Base-by-base conservation (phyloP, 2,329 filamentous ascomycete species). In the Byssothecium circinans region DNA sequence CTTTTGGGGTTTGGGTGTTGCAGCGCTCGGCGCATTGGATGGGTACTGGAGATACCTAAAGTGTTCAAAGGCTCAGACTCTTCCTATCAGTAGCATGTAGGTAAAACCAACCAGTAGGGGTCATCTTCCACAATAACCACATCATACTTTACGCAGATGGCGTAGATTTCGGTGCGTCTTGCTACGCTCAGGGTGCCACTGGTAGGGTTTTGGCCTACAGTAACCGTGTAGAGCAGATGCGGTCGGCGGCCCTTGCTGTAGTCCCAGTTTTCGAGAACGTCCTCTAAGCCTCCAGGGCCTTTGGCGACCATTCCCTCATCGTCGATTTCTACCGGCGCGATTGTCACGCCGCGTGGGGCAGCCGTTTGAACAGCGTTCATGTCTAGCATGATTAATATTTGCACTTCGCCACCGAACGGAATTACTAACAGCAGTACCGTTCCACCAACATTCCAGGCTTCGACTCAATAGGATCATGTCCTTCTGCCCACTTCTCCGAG, bases 101-200 rank as follows among this genome's bases (percentile, higher is more conserved):
- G n/a, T n/a, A n/a, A n/a, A n/a, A n/a, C n/a, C n/a, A n/a, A n/a
- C 89, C 90, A 96, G 75, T 96, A 96, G 5, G 92, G 92, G 53
- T 96, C 91, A 61, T 97, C 92, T 71, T 97, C 92, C 52, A 95
- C 75, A 56, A 96, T 96, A 62, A 96, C 82, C 53, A 96, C 81
- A 69, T 96, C 91, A 73, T 89, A 95, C 66, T 86, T 82, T 67
- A 84, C 84, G 72, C 88, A 94, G 12, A 96, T 68, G 15, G 80
- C 82, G 66, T 96, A 96, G 22, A 96, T 80, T 42, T 91, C 84
- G 60, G 82, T 87, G 45, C 89, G 82, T 33, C 92, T 84, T 61
- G 86, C 74, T 8, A 94, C 68, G 2, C 87, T 85, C 2, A 95
- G 77, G 2, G 88, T 84, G 25, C 87, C 85, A 23, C 88, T 86